A percentile compares a stretch with the other conserved stretches of the same genome.
These are phyloP conservation scores for Colletotrichum sp. DNA, from an alignment of 2,329 filamentous ascomycete species.

Conservation along the genomic window DNA sequence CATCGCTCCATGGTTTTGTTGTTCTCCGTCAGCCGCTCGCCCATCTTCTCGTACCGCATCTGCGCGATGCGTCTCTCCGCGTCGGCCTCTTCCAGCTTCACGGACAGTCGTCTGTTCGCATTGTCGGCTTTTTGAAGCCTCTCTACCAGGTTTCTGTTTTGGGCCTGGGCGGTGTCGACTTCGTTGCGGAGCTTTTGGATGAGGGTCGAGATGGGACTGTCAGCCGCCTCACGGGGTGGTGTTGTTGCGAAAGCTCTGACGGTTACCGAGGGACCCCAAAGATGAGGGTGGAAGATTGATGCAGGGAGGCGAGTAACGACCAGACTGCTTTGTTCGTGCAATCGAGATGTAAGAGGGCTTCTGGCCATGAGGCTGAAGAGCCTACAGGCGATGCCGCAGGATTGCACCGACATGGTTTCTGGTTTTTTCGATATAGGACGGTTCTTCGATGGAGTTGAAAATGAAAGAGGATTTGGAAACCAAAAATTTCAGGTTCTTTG, in stretches of 20 bases:
- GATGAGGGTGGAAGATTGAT: neutral
- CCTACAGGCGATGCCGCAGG: neutral
- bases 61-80: neutral
- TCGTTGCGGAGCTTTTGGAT: neutral
- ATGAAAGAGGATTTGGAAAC: neutral
- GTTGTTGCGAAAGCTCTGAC: neutral
- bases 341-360: neutral
- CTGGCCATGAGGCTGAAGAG: neutral
- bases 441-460: neutral
- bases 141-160: neutral
- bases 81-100: neutral
- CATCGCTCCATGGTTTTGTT: neutral
- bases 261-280: accelerated
- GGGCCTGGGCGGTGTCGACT: neutral
- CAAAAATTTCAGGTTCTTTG: neutral
- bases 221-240: accelerated
- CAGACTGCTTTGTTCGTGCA: accelerated
- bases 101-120: accelerated
- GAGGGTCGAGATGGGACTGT: neutral
- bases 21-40: neutral
- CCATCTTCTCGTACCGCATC: neutral
- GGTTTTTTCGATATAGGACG: neutral
- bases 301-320: neutral
- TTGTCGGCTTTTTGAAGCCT: neutral
- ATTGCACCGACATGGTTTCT: neutral